Base-by-base conservation (phyloP, 1,284 basidiomycete genomes). In the Pseudozyma flocculosa region DNA sequence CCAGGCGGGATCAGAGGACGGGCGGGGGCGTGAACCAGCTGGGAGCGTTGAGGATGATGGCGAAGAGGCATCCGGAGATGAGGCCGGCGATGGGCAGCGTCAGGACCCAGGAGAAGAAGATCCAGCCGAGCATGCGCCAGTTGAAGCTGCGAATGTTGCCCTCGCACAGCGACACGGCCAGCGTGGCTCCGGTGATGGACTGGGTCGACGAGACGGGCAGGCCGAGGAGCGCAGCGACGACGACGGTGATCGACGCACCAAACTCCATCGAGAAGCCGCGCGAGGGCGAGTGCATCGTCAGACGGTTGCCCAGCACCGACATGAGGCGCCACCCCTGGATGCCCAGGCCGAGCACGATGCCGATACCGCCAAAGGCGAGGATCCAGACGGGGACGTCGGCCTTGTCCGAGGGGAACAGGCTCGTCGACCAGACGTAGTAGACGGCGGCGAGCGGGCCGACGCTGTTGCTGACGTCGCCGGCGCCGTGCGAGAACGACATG, bases 261-360 rank as follows among this genome's bases (percentile, higher is more conserved):
- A 68, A 17, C 29, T 70, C 68, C 57, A 68, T 61, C 14, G 64
- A 64, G 44, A 64, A 63, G 1, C 68, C 68, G 21, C 68, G 37
- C 7, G 61, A 61, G 5, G 64, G 68, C 18, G 61, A 64, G 43
- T 61, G 61, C 45, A 56, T 54, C 13, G 68, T 70, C 9, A 70
- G 36, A 4, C 53, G n/a, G 48, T 68, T 68, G 18, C 68, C 68
- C 4, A 70, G 50, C 7, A 65, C 61, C 19, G 43, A 40, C 57
- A 68, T 61, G 17, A 70, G 34, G 23, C 58, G 54, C 52, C 54
- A 70, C 9, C 64, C 68, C 18, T 61, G 68, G 19, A 50, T 54
- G 11, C 46, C 54, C 17, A 70, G 48, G 22, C 68, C 68, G 45
- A 61, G 54, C 26, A 56, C 54, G 32, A 70, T 54, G 3, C 42